A percentile compares a stretch with the other conserved stretches of the same genome.
phyloP scores from a whole-genome alignment of 192 early-diverging fungal species.

The Dispira simplex region DNA sequence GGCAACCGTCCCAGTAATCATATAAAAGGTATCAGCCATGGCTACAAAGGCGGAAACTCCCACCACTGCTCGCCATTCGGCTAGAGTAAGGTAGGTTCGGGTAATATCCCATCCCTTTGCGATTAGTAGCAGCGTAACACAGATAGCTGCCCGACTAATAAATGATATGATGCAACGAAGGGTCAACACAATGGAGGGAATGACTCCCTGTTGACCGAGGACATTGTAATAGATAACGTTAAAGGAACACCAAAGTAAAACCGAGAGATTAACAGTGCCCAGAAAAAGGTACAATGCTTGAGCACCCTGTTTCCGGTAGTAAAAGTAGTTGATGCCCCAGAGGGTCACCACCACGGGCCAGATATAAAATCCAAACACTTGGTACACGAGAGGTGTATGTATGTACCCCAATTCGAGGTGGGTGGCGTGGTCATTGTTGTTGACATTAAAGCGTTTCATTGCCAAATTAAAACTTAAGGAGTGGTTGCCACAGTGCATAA shows the following conservation, averaged over 20 bases:
- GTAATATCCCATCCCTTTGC: conserved; percentile 1
- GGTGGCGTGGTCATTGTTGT: not conserved
- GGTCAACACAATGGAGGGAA: not conserved
- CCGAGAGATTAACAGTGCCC: not conserved
- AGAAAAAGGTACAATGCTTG: not conserved
- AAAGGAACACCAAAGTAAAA: not conserved
- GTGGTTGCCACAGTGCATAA: not conserved
- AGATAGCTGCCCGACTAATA: not conserved
- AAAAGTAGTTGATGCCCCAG: not conserved
- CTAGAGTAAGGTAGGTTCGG: not conserved
- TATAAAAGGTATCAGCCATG: not conserved
- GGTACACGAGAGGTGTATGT: not conserved
- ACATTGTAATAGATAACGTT: not conserved
- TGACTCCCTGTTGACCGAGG: not conserved
- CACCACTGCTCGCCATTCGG: conserved; percentile 2
- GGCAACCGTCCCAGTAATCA: not conserved
- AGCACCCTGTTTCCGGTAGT: not conserved
- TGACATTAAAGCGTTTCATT: not conserved
- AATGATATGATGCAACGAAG: not conserved
- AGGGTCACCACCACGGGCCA: not conserved
- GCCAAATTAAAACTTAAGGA: not conserved
- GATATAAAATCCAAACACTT: not conserved
- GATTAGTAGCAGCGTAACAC: not conserved
- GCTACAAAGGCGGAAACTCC: not conserved
- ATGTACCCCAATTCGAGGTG: not conserved